Evolutionary conservation across 1,139 yeast genomes (phyloP), one percentile per base, ranked within the genome.

Genomic region (Hemisphaericaspora xylanilytica): DNA sequence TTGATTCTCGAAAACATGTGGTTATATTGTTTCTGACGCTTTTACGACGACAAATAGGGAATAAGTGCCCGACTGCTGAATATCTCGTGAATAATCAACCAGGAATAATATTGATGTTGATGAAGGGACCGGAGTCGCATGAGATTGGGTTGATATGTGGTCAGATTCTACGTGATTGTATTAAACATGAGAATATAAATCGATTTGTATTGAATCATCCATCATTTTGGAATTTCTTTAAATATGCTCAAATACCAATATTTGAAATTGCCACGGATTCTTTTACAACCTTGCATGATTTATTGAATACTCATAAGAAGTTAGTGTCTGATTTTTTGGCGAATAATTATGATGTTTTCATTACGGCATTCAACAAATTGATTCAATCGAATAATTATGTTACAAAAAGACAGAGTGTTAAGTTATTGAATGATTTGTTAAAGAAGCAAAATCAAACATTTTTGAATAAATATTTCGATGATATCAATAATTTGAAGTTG

Each of bases 201-300:
- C 67, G 73, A 39, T 73, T 75, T 44, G 71, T 86, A 9, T 56
- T 89, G 32, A 53, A 69, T 33, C 67, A 70, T 39, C 75, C 78
- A 8, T 65, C 69, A 28, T 73, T 90, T 48, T 92, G 98, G 97
- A 78, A 79, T 45, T 84, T 81, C 53, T 90, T 92, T 63, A 79
- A 75, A 36, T 87, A 85, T 57, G 86, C 87, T 32, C 84, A 82
- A 51, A 70, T 76, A 34, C 82, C 83, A 3, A 80, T 85, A 21
- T 92, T 92, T 64, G 97, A 92, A 61, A 78, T 86, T 24, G 90
- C 96, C 39, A 87, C 96, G 2, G 96, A 89, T 59, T 79, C 96
- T 1, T 86, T 92, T 62, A 80, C 84, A 37, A 87, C 92, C 28
- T 63, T 85, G 50, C 75, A 73, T 55, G 92, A 83, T 47, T 64